Base-by-base conservation (phyloP, 2,329 filamentous ascomycete genomes). In the Tolypocladium endophyticum region DNA sequence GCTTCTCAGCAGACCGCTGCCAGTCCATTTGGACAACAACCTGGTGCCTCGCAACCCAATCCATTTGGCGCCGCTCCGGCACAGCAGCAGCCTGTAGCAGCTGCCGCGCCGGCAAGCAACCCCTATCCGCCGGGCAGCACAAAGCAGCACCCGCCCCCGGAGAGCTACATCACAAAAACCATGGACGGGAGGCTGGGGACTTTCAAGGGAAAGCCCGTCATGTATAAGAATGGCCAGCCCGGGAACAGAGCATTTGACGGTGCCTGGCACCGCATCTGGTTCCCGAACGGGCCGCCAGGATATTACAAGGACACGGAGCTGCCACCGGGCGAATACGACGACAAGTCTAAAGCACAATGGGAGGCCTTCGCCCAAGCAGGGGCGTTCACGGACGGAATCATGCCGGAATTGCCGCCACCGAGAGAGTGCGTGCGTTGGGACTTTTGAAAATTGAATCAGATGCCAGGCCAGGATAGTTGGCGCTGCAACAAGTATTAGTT, bases 351-450 rank as follows among this genome's bases (percentile, higher is more conserved):
- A 67, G 78, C 77, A 43, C 80, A 84, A 54, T 96, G 92, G 75
- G 76, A 78, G 61, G 78, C 81, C 53, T 86, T 92, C 69, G 76
- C 80, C 54, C 78, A 84, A 63, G 83, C 82, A 25, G 90, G 90
- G 0, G 73, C 71, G 38, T 96, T 96, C 71, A 79, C 82, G 50
- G 84, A 85, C 41, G 87, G 87, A 0, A 67, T 86, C 8, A 88
- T 96, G 76, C 92, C 92, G 0, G 80, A 88, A 65, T 75, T 91
- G 54, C 90, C 92, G 25, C 92, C 92, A 0, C 87, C 86, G 72
- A 80, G 85, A 62, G 90, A 93, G 68, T 93, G 86, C 79, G 86
- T 85, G 64, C 73, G 76, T 35, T 93, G 88, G 82, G 84, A 90
- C 69, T 86, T 93, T 67, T 92, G 72, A 76, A 56, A 50, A 23